These are phyloP conservation scores for Cytospora leucostoma DNA, from an alignment of 2,329 filamentous ascomycete genomes.

Conservation along the genomic window DNA sequence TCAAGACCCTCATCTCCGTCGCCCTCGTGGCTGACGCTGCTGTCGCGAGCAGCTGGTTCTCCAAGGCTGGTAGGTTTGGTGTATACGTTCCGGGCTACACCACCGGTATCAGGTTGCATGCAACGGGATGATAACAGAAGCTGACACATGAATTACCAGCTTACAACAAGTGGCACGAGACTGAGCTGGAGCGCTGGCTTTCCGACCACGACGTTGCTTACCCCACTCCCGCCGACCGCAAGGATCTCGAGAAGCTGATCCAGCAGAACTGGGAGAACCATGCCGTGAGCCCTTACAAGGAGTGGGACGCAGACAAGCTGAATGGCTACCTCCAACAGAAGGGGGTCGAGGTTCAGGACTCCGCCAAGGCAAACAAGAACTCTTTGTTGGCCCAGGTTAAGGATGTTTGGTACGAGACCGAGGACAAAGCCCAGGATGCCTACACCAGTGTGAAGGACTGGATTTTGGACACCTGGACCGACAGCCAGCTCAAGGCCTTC, in stretches of 20 bases:
- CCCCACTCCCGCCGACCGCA: slow-evolving; percentile 86
- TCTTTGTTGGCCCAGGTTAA: slow-evolving; percentile 70
- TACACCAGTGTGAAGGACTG: slow-evolving; percentile 78
- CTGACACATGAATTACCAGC: slow-evolving; percentile 53
- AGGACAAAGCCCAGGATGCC: slow-evolving; percentile 72
- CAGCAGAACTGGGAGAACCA: slow-evolving; percentile 85
- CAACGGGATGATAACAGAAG: not conserved
- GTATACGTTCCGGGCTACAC: not conserved
- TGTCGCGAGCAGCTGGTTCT: slow-evolving; percentile 77
- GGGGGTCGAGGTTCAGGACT: slow-evolving; percentile 68
- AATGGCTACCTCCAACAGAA: slow-evolving; percentile 68
- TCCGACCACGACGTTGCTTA: slow-evolving; percentile 90
- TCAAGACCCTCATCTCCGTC: slow-evolving; percentile 68
- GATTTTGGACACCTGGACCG: slow-evolving; percentile 94
- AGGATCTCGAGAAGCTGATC: slow-evolving; percentile 90
- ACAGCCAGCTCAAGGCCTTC: slow-evolving; percentile 91
- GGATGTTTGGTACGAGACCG: slow-evolving; percentile 74
- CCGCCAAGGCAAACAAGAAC: slow-evolving; percentile 68
- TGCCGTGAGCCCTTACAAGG: slow-evolving; percentile 72
- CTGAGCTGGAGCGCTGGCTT: slow-evolving; percentile 95
- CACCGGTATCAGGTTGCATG: not conserved
- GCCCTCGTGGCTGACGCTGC: slow-evolving; percentile 71
- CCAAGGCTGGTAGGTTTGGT: slow-evolving; percentile 70
- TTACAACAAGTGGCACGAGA: slow-evolving; percentile 99
- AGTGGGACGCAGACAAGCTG: slow-evolving; percentile 73